Evolutionary conservation across 805 yeast species (phyloP).

Genomic region (Wickerhamiella slavikovae): DNA sequence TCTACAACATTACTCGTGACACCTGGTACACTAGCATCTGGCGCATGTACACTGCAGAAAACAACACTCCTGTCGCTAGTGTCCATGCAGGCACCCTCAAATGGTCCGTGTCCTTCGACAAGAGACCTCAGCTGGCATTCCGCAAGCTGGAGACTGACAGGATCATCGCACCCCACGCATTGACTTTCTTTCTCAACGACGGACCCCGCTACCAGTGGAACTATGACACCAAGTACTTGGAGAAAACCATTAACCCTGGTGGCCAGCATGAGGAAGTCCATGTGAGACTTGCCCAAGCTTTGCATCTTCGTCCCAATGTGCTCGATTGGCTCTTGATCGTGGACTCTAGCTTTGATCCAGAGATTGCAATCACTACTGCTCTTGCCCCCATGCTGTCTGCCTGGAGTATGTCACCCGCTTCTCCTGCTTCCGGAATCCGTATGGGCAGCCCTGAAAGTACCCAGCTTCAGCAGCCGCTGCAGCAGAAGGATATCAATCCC

Average conservation of each 20-base stretch:
- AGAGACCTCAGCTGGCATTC: slow-evolving; percentile 1
- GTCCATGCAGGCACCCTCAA: slow-evolving; percentile 17
- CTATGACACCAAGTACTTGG: slow-evolving; percentile 29
- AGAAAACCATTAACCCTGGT: slow-evolving; percentile 31
- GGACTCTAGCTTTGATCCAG: slow-evolving; percentile 29
- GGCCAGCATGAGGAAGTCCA: slow-evolving; percentile 36
- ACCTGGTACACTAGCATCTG: slow-evolving; percentile 29
- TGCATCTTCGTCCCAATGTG: slow-evolving; percentile 35
- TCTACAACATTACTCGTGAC: slow-evolving; percentile 31
- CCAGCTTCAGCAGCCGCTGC: too few species aligned
- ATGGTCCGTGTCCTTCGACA: slow-evolving; percentile 1
- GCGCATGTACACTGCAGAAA: slow-evolving; percentile 27
- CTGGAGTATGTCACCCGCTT: slow-evolving; percentile 38
- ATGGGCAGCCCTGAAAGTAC: too few species aligned
- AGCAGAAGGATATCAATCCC: too few species aligned
- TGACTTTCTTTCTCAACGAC: slow-evolving; percentile 26
- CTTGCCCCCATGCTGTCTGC: slow-evolving; percentile 45
- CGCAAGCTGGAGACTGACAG: neutral
- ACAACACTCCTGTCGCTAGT: slow-evolving; percentile 28
- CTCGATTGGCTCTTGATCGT: slow-evolving; percentile 38
- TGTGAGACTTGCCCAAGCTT: slow-evolving; percentile 32
- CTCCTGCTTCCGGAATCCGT: slow-evolving; percentile 21
- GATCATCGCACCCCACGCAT: neutral
- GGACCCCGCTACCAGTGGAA: slow-evolving; percentile 40
- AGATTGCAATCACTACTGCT: slow-evolving; percentile 36